Evolutionary conservation across 2,329 filamentous ascomycete genomes (phyloP), one percentile per base, ranked within the genome.

Genomic region (Tolypocladium nubicola): DNA sequence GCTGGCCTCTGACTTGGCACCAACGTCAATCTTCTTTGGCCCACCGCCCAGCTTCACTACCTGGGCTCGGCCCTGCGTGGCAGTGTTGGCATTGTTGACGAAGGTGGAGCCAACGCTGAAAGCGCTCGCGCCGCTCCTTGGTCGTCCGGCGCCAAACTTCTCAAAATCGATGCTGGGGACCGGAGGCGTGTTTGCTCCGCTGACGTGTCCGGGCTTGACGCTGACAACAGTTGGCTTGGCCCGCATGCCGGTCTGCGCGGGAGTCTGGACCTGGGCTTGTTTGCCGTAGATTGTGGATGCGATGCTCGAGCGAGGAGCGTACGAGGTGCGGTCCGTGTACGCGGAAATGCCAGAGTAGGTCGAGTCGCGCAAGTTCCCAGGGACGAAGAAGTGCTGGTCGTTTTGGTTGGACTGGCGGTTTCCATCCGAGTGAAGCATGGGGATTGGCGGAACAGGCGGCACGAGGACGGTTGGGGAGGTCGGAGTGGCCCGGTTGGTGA

Each of bases 211-310:
- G 8, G 88, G 88, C 72, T 90, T 94, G 62, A 99, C 91, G 66
- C 90, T 96, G 69, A 99, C 91, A 68, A 97, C 87, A 40, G 90
- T 92, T 11, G 94, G 90, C 73, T 94, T 95, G 62, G 88, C 89
- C 60, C 91, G 85, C 68, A 93, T 88, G 58, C 90, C 88, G 55
- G 91, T 94, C 67, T 94, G 90, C 0, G 91, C 90, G 1, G 92
- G 87, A 78, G 88, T 68, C 79, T 91, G 64, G 41, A 96, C 84
- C 55, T 96, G 85, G 19, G 90, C 91, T 66, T 95, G 90, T 75
- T 92, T 93, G 63, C 90, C 89, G 69, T 97, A 97, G 56, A 96
- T 90, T 23, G 93, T 97, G 1, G 92, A 96, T 4, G 91, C 92
- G 61, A 97, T 88, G 67, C 89, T 92, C 53, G 82, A 85, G 57